phyloP scores from a whole-genome alignment of 805 yeast species.

The Maudiozyma saulgeensis region DNA sequence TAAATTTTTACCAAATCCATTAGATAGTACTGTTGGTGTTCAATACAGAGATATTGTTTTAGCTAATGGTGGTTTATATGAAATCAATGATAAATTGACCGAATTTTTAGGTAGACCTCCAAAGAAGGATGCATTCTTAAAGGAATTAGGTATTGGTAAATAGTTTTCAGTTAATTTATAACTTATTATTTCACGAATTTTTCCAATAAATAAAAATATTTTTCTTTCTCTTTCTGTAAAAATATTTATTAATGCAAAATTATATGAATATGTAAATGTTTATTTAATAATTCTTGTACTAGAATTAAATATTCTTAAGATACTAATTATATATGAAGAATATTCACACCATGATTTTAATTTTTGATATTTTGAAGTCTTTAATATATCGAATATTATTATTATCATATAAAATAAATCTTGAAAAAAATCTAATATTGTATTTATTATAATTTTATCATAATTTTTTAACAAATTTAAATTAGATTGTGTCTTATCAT shows the following conservation, averaged over 20 bases:
- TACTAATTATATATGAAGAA: constrained; percentile 16
- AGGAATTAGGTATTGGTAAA: constrained; percentile 45
- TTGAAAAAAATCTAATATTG: constrained; percentile 21
- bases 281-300: neutral
- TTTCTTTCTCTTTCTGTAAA: neutral
- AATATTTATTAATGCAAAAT: neutral
- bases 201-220: neutral
- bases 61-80: constrained; percentile 64
- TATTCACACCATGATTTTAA: constrained; percentile 13
- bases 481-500: neutral
- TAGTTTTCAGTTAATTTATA: neutral
- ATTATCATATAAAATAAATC: constrained; percentile 16
- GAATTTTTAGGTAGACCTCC: constrained; percentile 73
- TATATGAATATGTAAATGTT: neutral
- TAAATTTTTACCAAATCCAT: constrained; percentile 57
- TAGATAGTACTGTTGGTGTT: constrained; percentile 51
- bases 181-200: no score
- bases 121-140: constrained; percentile 58
- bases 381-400: constrained; percentile 15
- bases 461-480: neutral
- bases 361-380: constrained; percentile 5
- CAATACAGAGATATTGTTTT: constrained; percentile 62
- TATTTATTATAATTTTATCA: constrained; percentile 1
- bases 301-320: constrained; percentile 13
- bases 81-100: constrained; percentile 52